These are phyloP conservation scores for Ulota crispa DNA, from an alignment of 225 moss, liverwort and hornwort species.

Conservation along the genomic window DNA sequence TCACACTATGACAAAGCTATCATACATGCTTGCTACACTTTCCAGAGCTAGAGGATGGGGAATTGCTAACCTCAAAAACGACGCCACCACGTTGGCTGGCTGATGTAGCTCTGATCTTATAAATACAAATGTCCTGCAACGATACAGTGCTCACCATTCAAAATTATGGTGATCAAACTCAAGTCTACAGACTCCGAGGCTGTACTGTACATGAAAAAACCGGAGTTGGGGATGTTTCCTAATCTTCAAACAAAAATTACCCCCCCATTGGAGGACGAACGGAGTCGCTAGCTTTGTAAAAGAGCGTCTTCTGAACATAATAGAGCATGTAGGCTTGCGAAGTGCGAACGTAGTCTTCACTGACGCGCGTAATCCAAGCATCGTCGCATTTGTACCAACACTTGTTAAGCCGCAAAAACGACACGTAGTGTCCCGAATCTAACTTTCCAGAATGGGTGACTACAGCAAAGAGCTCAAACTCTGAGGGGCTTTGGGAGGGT, in stretches of 20 bases:
- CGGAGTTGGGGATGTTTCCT: background rate
- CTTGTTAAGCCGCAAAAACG: constrained; percentile 74
- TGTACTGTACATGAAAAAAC: constrained; percentile 7
- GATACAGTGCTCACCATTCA: constrained; percentile 31
- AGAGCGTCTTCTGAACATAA: constrained; percentile 82
- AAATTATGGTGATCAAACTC: constrained; percentile 29
- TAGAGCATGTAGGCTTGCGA: constrained; percentile 94
- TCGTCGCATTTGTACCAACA: constrained; percentile 96
- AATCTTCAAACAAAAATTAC: constrained; percentile 6
- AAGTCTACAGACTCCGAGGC: constrained; percentile 6
- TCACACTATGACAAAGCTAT: constrained; percentile 13
- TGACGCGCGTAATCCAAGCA: constrained; percentile 91
- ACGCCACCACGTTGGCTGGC: background rate
- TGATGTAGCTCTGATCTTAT: background rate
- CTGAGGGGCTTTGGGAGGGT: constrained; percentile 48
- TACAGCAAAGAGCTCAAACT: constrained; percentile 94
- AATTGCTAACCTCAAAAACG: background rate
- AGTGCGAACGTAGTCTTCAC: constrained; percentile 82
- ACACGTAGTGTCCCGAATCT: constrained; percentile 90
- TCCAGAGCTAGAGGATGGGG: background rate
- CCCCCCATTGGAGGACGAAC: constrained; percentile 30
- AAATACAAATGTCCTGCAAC: background rate
- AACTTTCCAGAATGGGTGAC: constrained; percentile 93
- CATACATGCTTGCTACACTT: constrained; percentile 9
- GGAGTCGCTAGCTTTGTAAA: constrained; percentile 68